Evolutionary conservation across 2,329 filamentous ascomycete genomes (phyloP).

Genomic region (Ceratocystis variospora): DNA sequence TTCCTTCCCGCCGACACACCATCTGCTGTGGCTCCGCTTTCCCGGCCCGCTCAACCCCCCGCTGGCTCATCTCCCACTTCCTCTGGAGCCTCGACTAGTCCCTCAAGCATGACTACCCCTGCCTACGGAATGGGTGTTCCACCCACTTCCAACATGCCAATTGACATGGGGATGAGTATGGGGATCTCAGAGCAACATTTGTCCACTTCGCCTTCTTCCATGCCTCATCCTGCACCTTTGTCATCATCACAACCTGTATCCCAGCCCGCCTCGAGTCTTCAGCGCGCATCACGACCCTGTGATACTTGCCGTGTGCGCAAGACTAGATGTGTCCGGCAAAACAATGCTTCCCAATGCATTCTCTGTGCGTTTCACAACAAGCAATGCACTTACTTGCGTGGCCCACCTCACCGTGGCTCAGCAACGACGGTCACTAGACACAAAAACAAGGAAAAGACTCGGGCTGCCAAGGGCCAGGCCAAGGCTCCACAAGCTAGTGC

Average conservation of each 20-base stretch:
- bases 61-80: not conserved
- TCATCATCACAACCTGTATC: not conserved
- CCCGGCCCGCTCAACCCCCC: not conserved
- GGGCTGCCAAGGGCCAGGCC: slow-evolving; percentile 7
- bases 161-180: slow-evolving; percentile 11
- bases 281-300: slow-evolving; percentile 33
- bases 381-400: slow-evolving; percentile 49
- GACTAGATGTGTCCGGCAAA: slow-evolving; percentile 50
- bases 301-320: slow-evolving; percentile 54
- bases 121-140: not conserved
- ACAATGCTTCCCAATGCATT: slow-evolving; percentile 44
- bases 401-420: slow-evolving; percentile 25
- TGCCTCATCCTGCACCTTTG: slow-evolving; percentile 1
- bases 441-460: slow-evolving; percentile 21
- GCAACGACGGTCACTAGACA: slow-evolving; percentile 23
- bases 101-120: not conserved
- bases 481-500: slow-evolving; percentile 16
- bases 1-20: slow-evolving; percentile 11
- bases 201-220: slow-evolving; percentile 6
- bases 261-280: slow-evolving; percentile 2
- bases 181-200: not conserved
- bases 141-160: not conserved
- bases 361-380: slow-evolving; percentile 54
- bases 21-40: not conserved
- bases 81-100: not conserved